These are phyloP conservation scores for Herpetomonas muscarum DNA, from an alignment of 208 protist species.

Conservation along the genomic window DNA sequence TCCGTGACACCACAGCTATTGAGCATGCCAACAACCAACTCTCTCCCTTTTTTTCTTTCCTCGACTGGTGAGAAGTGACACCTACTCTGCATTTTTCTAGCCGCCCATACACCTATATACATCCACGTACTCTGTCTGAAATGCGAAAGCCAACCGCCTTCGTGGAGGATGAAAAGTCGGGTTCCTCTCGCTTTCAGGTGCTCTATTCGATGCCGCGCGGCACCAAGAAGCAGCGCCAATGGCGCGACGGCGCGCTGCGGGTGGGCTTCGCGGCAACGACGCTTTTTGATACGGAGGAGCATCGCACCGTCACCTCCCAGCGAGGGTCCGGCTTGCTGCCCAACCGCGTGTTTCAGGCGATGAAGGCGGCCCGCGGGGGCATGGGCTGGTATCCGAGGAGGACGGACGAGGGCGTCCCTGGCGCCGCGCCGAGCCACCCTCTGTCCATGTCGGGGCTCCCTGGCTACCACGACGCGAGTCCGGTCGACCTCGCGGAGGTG, in stretches of 20 bases:
- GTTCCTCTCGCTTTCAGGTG: slow-evolving; percentile 52
- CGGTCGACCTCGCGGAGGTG: slow-evolving; percentile 25
- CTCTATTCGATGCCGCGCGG: slow-evolving; percentile 32
- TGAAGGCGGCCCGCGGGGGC: slow-evolving; percentile 52
- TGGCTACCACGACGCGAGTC: background rate
- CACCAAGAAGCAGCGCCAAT: slow-evolving; percentile 38
- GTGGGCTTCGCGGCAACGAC: slow-evolving; percentile 38
- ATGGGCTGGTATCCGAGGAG: slow-evolving; percentile 27
- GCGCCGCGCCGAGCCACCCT: no score
- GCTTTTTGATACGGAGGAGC: slow-evolving; percentile 35
- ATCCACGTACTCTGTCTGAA: background rate
- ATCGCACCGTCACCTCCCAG: slow-evolving; percentile 22
- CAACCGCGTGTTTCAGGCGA: slow-evolving; percentile 37
- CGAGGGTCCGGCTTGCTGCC: slow-evolving; percentile 40
- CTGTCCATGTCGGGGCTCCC: no score
- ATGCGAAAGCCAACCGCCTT: background rate
- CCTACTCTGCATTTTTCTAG: background rate
- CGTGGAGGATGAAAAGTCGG: slow-evolving; percentile 1
- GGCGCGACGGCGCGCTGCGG: slow-evolving; percentile 40
- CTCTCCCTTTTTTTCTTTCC: no score
- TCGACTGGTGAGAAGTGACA: no score
- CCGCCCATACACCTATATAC: background rate
- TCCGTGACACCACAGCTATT: no score
- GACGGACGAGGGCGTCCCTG: no score
- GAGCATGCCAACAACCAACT: no score